A percentile compares a stretch with the other conserved stretches of the same genome.
Evolutionary conservation across 163 green algal species (phyloP).

Genomic region (Chlamydomonas reinhardtii): DNA sequence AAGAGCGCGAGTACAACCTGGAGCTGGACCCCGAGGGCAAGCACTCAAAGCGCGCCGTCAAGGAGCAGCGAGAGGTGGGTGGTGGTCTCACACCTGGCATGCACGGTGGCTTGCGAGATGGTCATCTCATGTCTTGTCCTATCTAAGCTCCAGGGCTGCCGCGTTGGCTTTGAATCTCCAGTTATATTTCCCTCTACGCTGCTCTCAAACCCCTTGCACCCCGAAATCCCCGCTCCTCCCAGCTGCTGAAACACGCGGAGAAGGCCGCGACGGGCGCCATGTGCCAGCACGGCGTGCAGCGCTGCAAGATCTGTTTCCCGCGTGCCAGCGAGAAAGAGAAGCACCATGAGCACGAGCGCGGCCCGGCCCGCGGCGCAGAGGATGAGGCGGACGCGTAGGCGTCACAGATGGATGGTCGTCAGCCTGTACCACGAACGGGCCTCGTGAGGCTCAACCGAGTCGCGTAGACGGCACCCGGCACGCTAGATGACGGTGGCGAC

Average conservation of each 20-base stretch:
- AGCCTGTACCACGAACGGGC: too few relatives aligned
- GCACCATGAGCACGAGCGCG: conserved; percentile 17
- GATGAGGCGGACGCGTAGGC: conserved; percentile 19
- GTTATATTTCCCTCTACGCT: too few relatives aligned
- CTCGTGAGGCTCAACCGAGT: too few relatives aligned
- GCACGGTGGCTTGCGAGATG: too few relatives aligned
- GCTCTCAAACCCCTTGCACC: too few relatives aligned
- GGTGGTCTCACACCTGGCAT: too few relatives aligned
- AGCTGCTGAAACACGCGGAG: conserved; percentile 51
- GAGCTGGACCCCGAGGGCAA: conserved; percentile 28
- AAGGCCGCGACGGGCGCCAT: conserved; percentile 29
- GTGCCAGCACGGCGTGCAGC: conserved; percentile 64
- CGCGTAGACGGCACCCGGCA: too few relatives aligned
- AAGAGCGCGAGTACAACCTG: conserved; percentile 29
- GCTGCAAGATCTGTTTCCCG: conserved; percentile 66
- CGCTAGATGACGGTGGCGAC: too few relatives aligned
- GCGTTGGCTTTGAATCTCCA: too few relatives aligned
- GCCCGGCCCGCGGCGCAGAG: background rate
- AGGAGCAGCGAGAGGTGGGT: conserved; percentile 50
- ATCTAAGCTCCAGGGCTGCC: too few relatives aligned
- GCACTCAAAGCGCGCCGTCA: conserved; percentile 50
- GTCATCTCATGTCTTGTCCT: too few relatives aligned
- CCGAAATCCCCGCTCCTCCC: background rate
- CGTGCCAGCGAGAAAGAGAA: conserved; percentile 5
- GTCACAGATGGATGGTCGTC: too few relatives aligned